These are phyloP conservation scores for Vachellia collinsii DNA, from an alignment of 306 rosid genomes.

Conservation along the genomic window DNA sequence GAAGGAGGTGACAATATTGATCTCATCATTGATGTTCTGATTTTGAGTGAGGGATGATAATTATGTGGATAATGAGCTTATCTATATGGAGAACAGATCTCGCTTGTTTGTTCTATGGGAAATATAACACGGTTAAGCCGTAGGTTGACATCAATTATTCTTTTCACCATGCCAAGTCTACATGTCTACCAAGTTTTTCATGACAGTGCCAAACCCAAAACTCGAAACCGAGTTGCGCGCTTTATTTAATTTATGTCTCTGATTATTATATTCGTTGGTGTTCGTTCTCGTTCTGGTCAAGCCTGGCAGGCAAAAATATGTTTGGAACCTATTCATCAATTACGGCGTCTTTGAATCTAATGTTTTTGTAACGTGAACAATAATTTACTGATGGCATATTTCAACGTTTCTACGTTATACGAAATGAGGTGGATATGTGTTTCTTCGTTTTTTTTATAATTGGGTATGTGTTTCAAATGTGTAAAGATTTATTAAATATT, in stretches of 20 bases:
- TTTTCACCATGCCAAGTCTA: neutral
- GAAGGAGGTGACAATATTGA: neutral
- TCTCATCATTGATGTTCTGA: neutral
- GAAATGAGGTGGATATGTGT: neutral
- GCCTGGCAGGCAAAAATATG: neutral
- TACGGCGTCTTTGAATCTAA: neutral
- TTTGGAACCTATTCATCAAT: neutral
- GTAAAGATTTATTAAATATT: too few relatives aligned
- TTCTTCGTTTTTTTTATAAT: too few relatives aligned
- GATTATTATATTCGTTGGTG: neutral
- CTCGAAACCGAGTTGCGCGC: neutral
- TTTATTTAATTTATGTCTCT: neutral
- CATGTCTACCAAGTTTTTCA: neutral
- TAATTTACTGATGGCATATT: neutral
- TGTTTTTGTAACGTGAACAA: neutral
- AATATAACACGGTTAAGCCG: neutral
- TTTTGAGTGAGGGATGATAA: neutral
- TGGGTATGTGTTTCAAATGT: neutral
- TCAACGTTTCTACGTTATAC: neutral
- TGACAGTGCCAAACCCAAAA: neutral
- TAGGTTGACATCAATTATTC: neutral
- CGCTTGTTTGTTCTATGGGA: neutral
- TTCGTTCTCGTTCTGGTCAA: neutral
- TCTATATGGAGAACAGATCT: neutral
- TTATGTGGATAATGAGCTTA: neutral